Percentiles rank a stretch among this genome's conserved stretches.
Conservation (phyloP, 495 filamentous ascomycete genomes). For the Xylaria cubensis region DNA sequence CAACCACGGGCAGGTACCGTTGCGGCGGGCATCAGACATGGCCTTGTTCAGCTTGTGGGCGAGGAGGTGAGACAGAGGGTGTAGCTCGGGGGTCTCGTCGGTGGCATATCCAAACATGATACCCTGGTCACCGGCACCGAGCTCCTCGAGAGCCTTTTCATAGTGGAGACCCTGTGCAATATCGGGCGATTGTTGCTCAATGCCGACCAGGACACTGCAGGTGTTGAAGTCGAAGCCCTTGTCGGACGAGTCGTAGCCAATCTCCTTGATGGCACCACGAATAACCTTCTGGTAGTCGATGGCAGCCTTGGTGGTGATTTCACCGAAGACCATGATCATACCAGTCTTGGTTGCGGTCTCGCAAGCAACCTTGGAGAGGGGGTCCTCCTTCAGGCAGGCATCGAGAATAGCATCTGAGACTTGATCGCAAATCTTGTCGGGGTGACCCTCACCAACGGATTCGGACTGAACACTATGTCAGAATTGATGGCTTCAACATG, state of each 20-base stretch:
- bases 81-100: conserved; percentile 96
- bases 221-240: conserved; percentile 99
- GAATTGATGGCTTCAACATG: conserved; percentile 20
- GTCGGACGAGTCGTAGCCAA: conserved; percentile 93
- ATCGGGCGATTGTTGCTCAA: conserved; percentile 98
- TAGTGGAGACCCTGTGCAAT: conserved; percentile 98
- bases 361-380: conserved; percentile 97
- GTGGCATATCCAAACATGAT: conserved; percentile 99
- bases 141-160: conserved; percentile 93
- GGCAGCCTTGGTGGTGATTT: conserved; percentile 94
- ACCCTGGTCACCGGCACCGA: conserved; percentile 99
- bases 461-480: conserved; percentile 66
- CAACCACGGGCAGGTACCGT: conserved; percentile 91
- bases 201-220: conserved; percentile 96
- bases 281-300: conserved; percentile 99
- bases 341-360: conserved; percentile 99
- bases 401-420: conserved; percentile 98
- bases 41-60: conserved; percentile 95
- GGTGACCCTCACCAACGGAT: conserved; percentile 97
- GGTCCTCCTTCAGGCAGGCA: conserved; percentile 92
- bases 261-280: conserved; percentile 94
- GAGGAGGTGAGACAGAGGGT: conserved; percentile 90
- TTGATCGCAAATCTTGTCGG: conserved; percentile 98
- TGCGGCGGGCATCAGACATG: conserved; percentile 85
- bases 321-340: conserved; percentile 99